Evolutionary conservation across 805 yeast genomes (phyloP), one percentile per base, ranked within the genome.

Genomic region (Groenewaldozyma salmanticensis): DNA sequence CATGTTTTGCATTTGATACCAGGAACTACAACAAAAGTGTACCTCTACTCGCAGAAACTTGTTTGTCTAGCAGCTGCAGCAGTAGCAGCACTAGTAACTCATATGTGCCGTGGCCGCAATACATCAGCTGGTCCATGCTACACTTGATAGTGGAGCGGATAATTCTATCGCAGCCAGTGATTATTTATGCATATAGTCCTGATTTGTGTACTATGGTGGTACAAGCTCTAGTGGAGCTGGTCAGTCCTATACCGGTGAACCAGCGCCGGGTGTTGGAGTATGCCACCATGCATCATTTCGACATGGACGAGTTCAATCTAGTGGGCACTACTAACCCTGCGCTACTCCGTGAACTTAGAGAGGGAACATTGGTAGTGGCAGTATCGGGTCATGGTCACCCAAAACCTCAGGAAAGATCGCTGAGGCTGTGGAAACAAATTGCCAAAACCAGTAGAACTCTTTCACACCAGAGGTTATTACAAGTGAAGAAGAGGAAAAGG

Each of bases 171-270:
- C 7, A 24, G 13, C 7, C 7, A 24, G 29, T 24, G 7, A 32
- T 45, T n/a, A 35, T 53, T 5, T 49, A 49, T 17, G 37, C 54
- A 5, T 7, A 52, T 3, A 38, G 44, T 4, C 57, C 57, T 2
- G 48, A 49, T 20, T 39, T 52, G 5, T 53, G 52, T 34, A 48
- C 55, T 11, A 29, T 38, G 24, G 39, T 53, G 16, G 42, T 53
- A 22, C 40, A 45, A 20, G 31, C 35, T 15, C 41, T 46, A 5
- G 13, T 24, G 7, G 7, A 13, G 29, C 7, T 24, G 7, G 13
- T 24, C 13, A 13, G 13, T 24, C 13, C 13, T 9, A 9, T 24
- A 9, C 29, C 29, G 13, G 13, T 24, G 7, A 13, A 24, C 13
- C 29, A 7, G 13, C 13, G 7, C 13, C 7, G 13, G 13, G 13